Base-by-base conservation (phyloP, 805 yeast genomes). In the Hagleromyces aurorensis region DNA sequence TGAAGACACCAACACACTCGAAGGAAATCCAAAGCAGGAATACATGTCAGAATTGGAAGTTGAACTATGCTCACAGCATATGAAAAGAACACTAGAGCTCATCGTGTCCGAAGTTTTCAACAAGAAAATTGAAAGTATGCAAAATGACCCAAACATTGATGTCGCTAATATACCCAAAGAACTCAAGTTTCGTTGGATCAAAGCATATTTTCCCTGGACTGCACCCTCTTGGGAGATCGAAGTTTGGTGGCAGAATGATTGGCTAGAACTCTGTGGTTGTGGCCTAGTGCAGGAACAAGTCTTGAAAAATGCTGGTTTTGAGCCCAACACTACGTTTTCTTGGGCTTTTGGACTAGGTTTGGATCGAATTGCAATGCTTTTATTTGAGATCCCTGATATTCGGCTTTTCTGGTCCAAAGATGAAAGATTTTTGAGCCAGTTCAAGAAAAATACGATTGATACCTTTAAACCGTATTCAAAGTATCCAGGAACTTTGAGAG, bases 261-360 rank as follows among this genome's bases (percentile, higher is more conserved):
- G 98, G 98, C 66, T 91, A 19, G 98, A 91, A 61, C 77, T 94
- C 53, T 84, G 95, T 49, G 98, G 98, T 0, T 84, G 94, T 59
- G 98, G 98, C 15, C 68, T 89, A 20, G 94, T 86, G 6, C 75
- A 75, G 42, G 79, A 84, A 43, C 75, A 74, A 28, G 94, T 89
- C 1, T 64, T 85, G 21, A 62, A 71, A 13, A 80, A 78, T 42
- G 71, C 96, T 1, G 93, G 84, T 0, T 64, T 78, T 29, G 59
- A 68, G 14, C 49, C 58, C 11, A 50, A 62, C 24, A 68, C 74
- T 36, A 70, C 75, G 14, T 66, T 89, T 25, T 93, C 96, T 3
- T 91, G 98, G 97, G 98, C 98, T 2, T 91, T 91, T 61, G 98
- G 98, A 12, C 67, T 91, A 29, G 98, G 98, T 0, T 65, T 91